These are phyloP conservation scores for Puccinia coronata DNA, from an alignment of 1,284 basidiomycete species.

Conservation along the genomic window DNA sequence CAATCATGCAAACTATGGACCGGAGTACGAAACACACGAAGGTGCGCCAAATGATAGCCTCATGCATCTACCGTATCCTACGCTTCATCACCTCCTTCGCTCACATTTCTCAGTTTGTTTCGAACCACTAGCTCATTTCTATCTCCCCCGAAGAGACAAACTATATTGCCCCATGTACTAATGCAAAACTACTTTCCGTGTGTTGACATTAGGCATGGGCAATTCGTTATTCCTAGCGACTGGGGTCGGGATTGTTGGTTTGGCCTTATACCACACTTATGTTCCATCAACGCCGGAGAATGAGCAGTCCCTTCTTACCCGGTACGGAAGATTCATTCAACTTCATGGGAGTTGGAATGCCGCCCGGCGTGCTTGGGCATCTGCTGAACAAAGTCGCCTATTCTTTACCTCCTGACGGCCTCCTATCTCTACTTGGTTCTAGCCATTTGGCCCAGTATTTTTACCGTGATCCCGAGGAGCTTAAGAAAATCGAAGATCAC, in stretches of 20 bases:
- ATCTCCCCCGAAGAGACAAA: background rate
- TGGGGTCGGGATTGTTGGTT: slow-evolving; percentile 27
- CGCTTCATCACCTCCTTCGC: background rate
- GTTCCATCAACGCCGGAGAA: slow-evolving; percentile 13
- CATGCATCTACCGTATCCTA: background rate
- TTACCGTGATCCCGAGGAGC: slow-evolving; percentile 14
- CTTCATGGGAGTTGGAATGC: background rate
- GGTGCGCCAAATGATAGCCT: slow-evolving; percentile 2
- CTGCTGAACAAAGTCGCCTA: background rate
- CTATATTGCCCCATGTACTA: background rate
- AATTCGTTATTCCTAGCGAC: slow-evolving; percentile 29
- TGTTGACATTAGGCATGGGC: slow-evolving; percentile 22
- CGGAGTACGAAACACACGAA: slow-evolving; percentile 38
- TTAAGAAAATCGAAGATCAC: slow-evolving; percentile 31
- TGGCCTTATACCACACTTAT: slow-evolving; percentile 39
- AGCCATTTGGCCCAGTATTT: slow-evolving; percentile 41
- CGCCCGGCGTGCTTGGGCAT: background rate
- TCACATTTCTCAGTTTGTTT: background rate
- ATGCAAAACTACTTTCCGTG: background rate
- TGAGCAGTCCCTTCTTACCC: slow-evolving; percentile 18
- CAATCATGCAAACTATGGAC: slow-evolving; percentile 6
- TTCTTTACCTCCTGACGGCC: background rate
- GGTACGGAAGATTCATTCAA: background rate
- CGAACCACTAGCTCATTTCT: background rate
- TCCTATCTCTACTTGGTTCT: background rate